Percentiles rank a stretch among this genome's conserved stretches.
These are phyloP conservation scores for Strobilomyces dryophilus DNA, from an alignment of 768 basidiomycete species.

Conservation along the genomic window DNA sequence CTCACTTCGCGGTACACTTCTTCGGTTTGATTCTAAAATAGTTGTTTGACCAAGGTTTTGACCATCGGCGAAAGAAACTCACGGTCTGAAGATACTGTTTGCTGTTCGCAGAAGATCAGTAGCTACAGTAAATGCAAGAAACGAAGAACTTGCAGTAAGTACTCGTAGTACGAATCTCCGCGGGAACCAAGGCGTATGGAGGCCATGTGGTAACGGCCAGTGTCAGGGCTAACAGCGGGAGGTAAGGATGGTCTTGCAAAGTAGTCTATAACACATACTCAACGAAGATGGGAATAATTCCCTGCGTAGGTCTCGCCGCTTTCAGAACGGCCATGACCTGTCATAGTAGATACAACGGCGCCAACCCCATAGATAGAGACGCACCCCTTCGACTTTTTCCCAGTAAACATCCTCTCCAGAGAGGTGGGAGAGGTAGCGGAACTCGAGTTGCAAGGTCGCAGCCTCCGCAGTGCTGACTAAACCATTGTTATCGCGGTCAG, in stretches of 20 bases:
- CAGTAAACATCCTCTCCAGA: slow-evolving; percentile 79
- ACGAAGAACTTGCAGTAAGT: slow-evolving; percentile 56
- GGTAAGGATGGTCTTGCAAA: slow-evolving; percentile 6
- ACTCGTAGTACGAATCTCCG: slow-evolving; percentile 94
- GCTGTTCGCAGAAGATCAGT: slow-evolving; percentile 12
- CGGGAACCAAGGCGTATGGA: slow-evolving; percentile 87
- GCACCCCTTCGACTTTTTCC: slow-evolving; percentile 71
- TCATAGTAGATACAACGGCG: background rate
- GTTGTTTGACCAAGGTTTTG: background rate
- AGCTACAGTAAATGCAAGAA: background rate
- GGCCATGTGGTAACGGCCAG: slow-evolving; percentile 55
- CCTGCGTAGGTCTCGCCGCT: slow-evolving; percentile 56
- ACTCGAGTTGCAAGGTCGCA: slow-evolving; percentile 86
- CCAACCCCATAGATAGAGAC: background rate
- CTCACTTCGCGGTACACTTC: slow-evolving; percentile 66
- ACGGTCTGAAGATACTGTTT: slow-evolving; percentile 33
- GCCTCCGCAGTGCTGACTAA: slow-evolving; percentile 81
- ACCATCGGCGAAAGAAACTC: slow-evolving; percentile 6
- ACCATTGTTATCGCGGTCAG: slow-evolving; percentile 54
- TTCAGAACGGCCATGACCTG: slow-evolving; percentile 73
- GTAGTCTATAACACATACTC: slow-evolving; percentile 43
- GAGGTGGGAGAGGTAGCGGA: slow-evolving; percentile 79
- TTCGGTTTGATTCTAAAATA: slow-evolving; percentile 63
- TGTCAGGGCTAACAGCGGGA: slow-evolving; percentile 37
- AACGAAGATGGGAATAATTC: slow-evolving; percentile 83